A percentile compares a stretch with the other conserved stretches of the same genome.
Conservation (phyloP, 2,329 filamentous ascomycete species). For the Lachnellula suecica region DNA sequence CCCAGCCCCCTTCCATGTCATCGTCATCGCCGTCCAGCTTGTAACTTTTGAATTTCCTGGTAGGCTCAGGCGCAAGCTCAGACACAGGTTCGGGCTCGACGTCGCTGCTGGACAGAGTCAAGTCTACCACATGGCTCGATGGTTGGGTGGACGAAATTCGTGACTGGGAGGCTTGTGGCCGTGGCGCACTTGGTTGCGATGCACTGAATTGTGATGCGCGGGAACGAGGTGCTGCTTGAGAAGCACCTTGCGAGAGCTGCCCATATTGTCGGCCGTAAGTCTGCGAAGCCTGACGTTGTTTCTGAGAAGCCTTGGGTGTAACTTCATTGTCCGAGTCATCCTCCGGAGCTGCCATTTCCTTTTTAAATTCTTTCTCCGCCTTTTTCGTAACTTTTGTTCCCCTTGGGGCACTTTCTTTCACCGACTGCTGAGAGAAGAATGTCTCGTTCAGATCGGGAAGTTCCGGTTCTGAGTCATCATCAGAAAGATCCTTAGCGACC, state of each 20-base stretch:
- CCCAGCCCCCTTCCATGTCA: slow-evolving; percentile 13
- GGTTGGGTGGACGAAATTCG: slow-evolving; percentile 9
- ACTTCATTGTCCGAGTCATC: slow-evolving; percentile 13
- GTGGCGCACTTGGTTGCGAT: neutral
- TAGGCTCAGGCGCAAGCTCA: too few species aligned
- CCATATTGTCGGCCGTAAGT: slow-evolving; percentile 6
- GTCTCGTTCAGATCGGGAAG: slow-evolving; percentile 21
- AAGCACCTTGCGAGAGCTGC: neutral
- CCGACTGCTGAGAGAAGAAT: neutral
- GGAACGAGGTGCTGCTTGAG: neutral
- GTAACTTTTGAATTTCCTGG: slow-evolving; percentile 1
- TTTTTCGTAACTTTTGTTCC: slow-evolving; percentile 8
- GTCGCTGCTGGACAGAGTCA: slow-evolving; percentile 31
- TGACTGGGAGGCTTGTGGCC: neutral
- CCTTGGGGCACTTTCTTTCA: slow-evolving; percentile 16
- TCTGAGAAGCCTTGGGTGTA: slow-evolving; percentile 22
- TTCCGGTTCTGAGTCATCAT: neutral
- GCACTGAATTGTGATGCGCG: neutral
- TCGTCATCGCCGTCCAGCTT: slow-evolving; percentile 4
- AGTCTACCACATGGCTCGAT: slow-evolving; percentile 38
- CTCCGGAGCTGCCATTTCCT: slow-evolving; percentile 44
- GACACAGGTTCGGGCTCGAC: slow-evolving; percentile 15
- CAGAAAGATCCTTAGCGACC: neutral
- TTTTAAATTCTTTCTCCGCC: slow-evolving; percentile 41
- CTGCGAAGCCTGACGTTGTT: slow-evolving; percentile 4